Base-by-base conservation (phyloP, 2,329 filamentous ascomycete species). In the Calonectria pseudoreteaudii region DNA sequence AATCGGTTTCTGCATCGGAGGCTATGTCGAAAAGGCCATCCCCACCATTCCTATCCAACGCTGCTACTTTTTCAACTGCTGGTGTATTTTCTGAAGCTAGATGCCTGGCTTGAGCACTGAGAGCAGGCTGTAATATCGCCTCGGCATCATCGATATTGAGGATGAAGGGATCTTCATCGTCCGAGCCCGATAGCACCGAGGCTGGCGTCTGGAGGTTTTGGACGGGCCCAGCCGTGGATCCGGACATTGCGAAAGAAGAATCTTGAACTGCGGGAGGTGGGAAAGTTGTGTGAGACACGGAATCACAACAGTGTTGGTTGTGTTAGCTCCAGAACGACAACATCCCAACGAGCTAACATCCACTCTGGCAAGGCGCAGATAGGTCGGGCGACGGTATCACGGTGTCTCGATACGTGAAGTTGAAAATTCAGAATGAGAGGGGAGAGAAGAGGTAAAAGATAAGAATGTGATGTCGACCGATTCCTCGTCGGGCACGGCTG, bases 121-220 rank as follows among this genome's bases (percentile, higher is more conserved):
- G 87, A 30, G 90, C 86, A 3, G 90, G 90, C 79, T 91, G 90
- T 65, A 93, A 86, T 58, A 92, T 87, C 10, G 90, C 90, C 76
- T 91, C 89, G 6, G 89, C 91, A 76, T 90, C 90, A 78, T 92
- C 90, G 71, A 89, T 85, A 58, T 89, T 87, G 65, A 80, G 81
- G 31, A 83, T 77, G 23, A 81, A 79, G n/a, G 76, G 79, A 38
- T 76, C 74, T 26, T 73, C 71, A 36, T 68, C 77, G 31, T 70
- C 68, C 18, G 68, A 31, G 18, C 76, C 77, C n/a, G 71, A 67
- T 20, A 69, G 36, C 31, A 76, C 74, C 28, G 68, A 62, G 56
- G 47, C 66, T 36, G 41, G 66, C 23, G 11, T 50, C 28, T 52
- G 64, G 14, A 68, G 53, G 66, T 66, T 56, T 41, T 68, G 60